Conservation (phyloP, 2,329 filamentous ascomycete genomes). For the Penicillium oxalicum region DNA sequence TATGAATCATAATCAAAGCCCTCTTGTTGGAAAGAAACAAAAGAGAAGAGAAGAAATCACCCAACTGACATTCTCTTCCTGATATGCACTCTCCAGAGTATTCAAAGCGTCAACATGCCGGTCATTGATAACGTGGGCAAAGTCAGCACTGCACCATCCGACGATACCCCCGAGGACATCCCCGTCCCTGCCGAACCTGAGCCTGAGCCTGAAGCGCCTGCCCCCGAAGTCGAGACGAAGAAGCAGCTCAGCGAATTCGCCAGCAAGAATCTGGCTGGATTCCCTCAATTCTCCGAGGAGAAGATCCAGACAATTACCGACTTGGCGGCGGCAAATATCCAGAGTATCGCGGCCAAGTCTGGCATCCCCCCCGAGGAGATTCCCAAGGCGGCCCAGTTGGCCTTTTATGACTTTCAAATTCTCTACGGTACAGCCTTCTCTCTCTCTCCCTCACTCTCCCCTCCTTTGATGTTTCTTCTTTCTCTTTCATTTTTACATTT, state of each 20-base stretch:
- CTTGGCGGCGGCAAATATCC: neutral
- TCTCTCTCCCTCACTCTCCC: neutral
- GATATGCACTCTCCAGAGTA: neutral
- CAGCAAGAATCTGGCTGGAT: neutral
- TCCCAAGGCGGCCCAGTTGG: neutral
- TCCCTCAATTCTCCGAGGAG: neutral
- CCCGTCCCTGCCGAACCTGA: neutral
- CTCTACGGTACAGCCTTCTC: neutral
- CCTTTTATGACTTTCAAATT: neutral
- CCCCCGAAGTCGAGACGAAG: neutral
- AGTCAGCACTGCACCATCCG: neutral
- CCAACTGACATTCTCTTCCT: neutral
- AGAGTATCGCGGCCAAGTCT: neutral
- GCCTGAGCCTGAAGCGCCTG: neutral
- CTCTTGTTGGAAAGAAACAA: neutral
- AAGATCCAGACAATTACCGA: neutral
- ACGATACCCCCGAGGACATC: neutral
- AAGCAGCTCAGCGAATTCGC: neutral
- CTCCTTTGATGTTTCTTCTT: too few relatives aligned
- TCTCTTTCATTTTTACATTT: too few relatives aligned
- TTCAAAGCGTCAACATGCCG: neutral
- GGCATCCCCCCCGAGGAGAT: neutral
- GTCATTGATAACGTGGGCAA: neutral
- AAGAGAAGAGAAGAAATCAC: neutral
- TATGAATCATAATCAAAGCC: too few relatives aligned